A percentile compares a stretch with the other conserved stretches of the same genome.
Conservation (phyloP, 129 eudicot species). For the Centella asiatica region DNA sequence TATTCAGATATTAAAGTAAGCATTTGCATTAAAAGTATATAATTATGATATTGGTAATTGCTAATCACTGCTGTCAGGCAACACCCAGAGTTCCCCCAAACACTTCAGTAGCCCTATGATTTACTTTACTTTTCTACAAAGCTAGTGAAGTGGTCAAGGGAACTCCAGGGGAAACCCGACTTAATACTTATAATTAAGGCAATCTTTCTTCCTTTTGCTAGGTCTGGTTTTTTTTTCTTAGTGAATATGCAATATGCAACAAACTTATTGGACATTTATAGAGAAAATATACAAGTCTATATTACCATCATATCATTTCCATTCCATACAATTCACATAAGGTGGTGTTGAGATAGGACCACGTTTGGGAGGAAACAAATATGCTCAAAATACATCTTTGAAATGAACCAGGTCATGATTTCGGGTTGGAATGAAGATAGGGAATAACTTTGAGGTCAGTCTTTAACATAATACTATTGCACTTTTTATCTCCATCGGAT, state of each 20-base stretch:
- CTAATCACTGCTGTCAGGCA: slow-evolving; percentile 14
- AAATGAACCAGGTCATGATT: slow-evolving; percentile 21
- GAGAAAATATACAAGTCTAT: not conserved
- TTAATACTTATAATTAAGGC: not conserved
- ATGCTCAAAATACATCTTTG: not conserved
- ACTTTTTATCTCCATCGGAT: no score
- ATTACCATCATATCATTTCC: no score
- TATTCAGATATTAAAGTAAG: no score
- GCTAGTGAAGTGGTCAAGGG: slow-evolving; percentile 36
- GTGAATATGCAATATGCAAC: not conserved
- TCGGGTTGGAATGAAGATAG: not conserved
- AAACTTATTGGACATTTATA: not conserved
- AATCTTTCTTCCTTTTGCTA: not conserved
- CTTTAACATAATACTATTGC: no score
- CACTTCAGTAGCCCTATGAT: slow-evolving; percentile 24
- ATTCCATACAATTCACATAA: not conserved
- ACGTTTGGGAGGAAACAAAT: not conserved
- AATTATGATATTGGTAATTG: no score
- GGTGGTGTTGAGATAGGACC: not conserved
- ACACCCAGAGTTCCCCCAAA: slow-evolving; percentile 37
- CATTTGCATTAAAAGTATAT: no score
- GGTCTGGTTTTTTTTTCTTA: not conserved
- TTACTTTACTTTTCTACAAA: no score
- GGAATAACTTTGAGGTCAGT: not conserved
- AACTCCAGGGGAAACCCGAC: slow-evolving; percentile 28